Percentiles rank a stretch among this genome's conserved stretches.
Evolutionary conservation across 805 yeast genomes (phyloP).

Genomic region (Alloascoidea africana): DNA sequence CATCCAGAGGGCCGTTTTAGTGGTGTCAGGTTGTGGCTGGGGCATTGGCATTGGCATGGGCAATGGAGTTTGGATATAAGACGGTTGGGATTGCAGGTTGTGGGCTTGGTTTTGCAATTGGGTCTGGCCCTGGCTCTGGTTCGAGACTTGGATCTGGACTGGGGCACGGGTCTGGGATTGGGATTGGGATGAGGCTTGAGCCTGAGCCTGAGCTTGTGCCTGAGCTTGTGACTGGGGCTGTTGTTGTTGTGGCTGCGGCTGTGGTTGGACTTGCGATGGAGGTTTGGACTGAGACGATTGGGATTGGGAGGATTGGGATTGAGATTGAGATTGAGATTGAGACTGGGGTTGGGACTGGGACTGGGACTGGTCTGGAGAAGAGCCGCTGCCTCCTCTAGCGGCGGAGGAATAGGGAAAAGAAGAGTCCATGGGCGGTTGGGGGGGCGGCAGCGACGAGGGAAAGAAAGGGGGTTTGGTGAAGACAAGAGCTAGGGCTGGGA

Average conservation of each 20-base stretch:
- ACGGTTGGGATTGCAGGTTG: too few relatives aligned
- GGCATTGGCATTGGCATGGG: background rate
- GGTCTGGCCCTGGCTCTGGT: too few relatives aligned
- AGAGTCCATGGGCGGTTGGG: too few relatives aligned
- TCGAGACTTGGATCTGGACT: too few relatives aligned
- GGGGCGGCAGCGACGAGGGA: too few relatives aligned
- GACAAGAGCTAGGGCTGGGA: too few relatives aligned
- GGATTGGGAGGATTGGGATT: background rate
- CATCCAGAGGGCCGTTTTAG: slow-evolving; percentile 26
- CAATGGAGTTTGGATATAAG: too few relatives aligned
- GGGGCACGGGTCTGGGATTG: background rate
- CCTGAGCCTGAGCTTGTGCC: background rate
- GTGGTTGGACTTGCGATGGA: background rate
- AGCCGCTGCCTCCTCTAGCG: too few relatives aligned
- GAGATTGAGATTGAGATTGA: background rate
- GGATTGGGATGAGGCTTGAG: background rate
- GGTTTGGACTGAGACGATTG: background rate
- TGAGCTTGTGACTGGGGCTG: background rate
- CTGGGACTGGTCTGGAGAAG: background rate
- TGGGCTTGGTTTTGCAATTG: too few relatives aligned
- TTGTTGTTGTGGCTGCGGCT: background rate
- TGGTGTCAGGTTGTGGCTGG: slow-evolving; percentile 2
- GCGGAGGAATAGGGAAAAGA: too few relatives aligned
- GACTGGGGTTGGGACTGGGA: too few relatives aligned
- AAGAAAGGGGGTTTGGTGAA: too few relatives aligned